A percentile compares a stretch with the other conserved stretches of the same genome.
Evolutionary conservation across 495 filamentous ascomycete genomes (phyloP).

Genomic region (Wilcoxina mikolae): DNA sequence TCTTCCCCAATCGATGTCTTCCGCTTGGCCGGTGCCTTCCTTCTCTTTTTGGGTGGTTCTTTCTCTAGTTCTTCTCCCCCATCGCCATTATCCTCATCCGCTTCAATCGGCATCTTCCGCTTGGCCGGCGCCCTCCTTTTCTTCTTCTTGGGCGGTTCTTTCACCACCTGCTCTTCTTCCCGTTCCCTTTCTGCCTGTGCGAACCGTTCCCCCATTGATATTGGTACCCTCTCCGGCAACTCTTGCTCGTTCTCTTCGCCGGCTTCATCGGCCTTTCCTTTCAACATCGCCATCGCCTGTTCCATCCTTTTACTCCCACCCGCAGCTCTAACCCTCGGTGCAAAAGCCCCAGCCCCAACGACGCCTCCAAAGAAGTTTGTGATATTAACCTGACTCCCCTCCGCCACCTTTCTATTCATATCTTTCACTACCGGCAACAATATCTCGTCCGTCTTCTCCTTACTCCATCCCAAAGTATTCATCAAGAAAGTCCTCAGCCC

Average conservation of each 20-base stretch:
- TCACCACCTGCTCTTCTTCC: background rate
- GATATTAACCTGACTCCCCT: slow-evolving; percentile 92
- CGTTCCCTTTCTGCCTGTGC: background rate
- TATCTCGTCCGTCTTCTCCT: slow-evolving; percentile 84
- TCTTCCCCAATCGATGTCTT: slow-evolving; percentile 7
- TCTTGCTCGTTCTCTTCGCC: slow-evolving; percentile 1
- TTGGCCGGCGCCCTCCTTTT: slow-evolving; percentile 11
- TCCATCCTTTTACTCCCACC: slow-evolving; percentile 70
- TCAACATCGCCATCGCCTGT: slow-evolving; percentile 57
- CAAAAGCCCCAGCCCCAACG: slow-evolving; percentile 55
- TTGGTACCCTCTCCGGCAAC: slow-evolving; percentile 9
- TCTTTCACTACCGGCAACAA: slow-evolving; percentile 86
- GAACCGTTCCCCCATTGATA: slow-evolving; percentile 8
- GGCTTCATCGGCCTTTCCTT: slow-evolving; percentile 5
- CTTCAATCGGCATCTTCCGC: background rate
- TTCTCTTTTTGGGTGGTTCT: slow-evolving; percentile 10
- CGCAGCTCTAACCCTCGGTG: slow-evolving; percentile 48
- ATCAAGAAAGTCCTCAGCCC: slow-evolving; percentile 74
- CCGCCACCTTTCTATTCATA: slow-evolving; percentile 71
- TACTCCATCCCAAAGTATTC: slow-evolving; percentile 82
- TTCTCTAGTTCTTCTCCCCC: slow-evolving; percentile 1
- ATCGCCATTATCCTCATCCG: background rate
- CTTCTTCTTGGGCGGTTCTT: slow-evolving; percentile 6
- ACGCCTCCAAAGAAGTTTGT: slow-evolving; percentile 66
- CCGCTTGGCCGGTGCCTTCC: slow-evolving; percentile 9